A percentile compares a stretch with the other conserved stretches of the same genome.
Evolutionary conservation across 306 rosid species (phyloP).

Genomic region (Elaeagnus macrophylla): DNA sequence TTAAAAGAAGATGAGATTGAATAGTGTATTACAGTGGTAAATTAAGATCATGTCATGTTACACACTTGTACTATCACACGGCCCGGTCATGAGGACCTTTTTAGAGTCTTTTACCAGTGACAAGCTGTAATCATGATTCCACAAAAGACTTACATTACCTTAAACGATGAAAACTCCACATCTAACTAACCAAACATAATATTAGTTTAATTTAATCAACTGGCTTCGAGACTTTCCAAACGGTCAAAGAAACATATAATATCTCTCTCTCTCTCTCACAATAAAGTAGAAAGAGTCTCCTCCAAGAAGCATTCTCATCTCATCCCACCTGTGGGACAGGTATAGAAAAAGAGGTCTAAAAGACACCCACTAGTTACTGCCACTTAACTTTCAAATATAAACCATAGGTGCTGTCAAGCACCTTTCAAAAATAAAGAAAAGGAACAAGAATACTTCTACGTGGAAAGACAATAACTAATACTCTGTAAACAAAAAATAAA

Average conservation of each 20-base stretch:
- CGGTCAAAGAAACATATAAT: constrained; percentile 17
- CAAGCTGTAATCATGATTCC: too few relatives aligned
- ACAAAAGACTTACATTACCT: too few relatives aligned
- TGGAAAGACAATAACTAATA: background rate
- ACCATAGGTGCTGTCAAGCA: constrained; percentile 25
- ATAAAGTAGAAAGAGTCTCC: constrained; percentile 19
- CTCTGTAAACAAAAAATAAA: constrained; percentile 3
- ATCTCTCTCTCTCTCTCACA: background rate
- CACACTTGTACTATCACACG: too few relatives aligned
- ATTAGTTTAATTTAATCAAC: too few relatives aligned
- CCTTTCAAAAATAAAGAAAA: background rate
- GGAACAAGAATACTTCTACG: background rate
- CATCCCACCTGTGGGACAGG: constrained; percentile 9
- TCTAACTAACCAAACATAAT: too few relatives aligned
- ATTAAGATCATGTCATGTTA: too few relatives aligned
- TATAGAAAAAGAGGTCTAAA: background rate
- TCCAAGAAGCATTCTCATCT: constrained; percentile 7
- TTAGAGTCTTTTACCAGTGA: too few relatives aligned
- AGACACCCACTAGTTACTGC: constrained; percentile 8
- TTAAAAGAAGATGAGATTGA: too few relatives aligned
- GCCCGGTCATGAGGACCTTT: too few relatives aligned
- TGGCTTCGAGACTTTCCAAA: background rate
- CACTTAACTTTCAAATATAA: constrained; percentile 20
- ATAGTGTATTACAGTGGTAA: too few relatives aligned
- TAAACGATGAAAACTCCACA: too few relatives aligned